A percentile compares a stretch with the other conserved stretches of the same genome.
phyloP scores from a whole-genome alignment of 2,329 filamentous ascomycete species.

The Lanzia echinophila region DNA sequence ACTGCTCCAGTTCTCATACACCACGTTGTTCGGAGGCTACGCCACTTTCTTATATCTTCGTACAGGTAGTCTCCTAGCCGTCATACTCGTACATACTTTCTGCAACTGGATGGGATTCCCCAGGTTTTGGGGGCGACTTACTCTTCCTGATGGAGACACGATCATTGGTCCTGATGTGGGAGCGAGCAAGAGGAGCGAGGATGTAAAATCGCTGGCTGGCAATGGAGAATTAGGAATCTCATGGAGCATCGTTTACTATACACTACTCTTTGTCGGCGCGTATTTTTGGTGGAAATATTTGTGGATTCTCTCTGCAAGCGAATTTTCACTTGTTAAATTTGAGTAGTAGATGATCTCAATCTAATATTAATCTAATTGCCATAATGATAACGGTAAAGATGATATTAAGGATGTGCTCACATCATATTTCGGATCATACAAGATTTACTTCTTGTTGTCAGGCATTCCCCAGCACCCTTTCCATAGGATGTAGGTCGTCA shows the following conservation, averaged over 20 bases:
- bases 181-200: constrained; percentile 35
- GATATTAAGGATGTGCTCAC: too few species aligned
- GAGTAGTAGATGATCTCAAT: background rate
- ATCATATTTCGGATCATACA: background rate
- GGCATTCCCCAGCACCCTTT: background rate
- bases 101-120: constrained; percentile 93
- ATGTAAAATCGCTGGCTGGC: constrained; percentile 17
- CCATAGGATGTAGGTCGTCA: background rate
- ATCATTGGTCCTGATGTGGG: constrained; percentile 22
- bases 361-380: background rate
- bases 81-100: constrained; percentile 73
- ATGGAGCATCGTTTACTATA: constrained; percentile 78
- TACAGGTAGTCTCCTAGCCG: constrained; percentile 72
- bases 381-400: too few species aligned
- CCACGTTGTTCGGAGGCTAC: constrained; percentile 88
- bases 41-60: constrained; percentile 83
- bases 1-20: constrained; percentile 80
- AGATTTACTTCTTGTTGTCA: background rate
- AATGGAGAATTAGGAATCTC: constrained; percentile 34
- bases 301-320: constrained; percentile 64
- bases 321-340: constrained; percentile 39
- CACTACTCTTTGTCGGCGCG: constrained; percentile 65
- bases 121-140: constrained; percentile 73
- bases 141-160: constrained; percentile 22
- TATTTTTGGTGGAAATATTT: constrained; percentile 64